Evolutionary conservation across 306 rosid species (phyloP), one percentile per base, ranked within the genome.

Genomic region (Crataegus laevigata): DNA sequence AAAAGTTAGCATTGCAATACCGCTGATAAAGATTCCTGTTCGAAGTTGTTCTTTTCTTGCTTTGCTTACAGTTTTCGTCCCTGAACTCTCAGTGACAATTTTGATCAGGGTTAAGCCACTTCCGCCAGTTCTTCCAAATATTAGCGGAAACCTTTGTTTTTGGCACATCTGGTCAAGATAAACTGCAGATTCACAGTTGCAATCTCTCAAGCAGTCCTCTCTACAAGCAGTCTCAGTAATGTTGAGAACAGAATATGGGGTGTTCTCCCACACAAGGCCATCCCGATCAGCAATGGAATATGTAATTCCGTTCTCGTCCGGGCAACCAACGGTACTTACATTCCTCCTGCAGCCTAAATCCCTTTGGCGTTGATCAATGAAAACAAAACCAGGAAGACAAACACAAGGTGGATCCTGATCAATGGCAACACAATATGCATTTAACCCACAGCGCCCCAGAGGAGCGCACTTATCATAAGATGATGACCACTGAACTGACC

Each of bases 321-420:
- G 12, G 34, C 86, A 75, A 29, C 51, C 74, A 70, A 51, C 7
- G 2, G 24, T 38, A 45, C 61, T 26, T 24, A 19, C 64, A 30
- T 63, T 65, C 54, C 75, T 82, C 47, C 13, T 28, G 70, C 86
- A 83, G 6, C 83, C 81, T 72, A 67, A 72, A 18, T 66, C 3
- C 24, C 18, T 71, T 2, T 29, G n/a, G 18, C 19, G 17, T 50
- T 17, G 30, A 15, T 79, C 76, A 28, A 75, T 14, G 70, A 73
- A 77, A 63, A 21, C 74, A 30, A 69, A 82, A 54, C 82, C 74
- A 2, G 80, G 75, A 47, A 61, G 73, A 21, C 82, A 78, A 25
- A 1, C 17, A 50, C 81, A 77, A 43, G n/a, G 14, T 4, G 57
- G 17, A 36, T 77, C 75, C 18, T 45, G 50, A 14, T 54, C 21